Evolutionary conservation across 352 stramenopile species (phyloP), one percentile per base, ranked within the genome.

Genomic region (Paralagenidium karlingii): DNA sequence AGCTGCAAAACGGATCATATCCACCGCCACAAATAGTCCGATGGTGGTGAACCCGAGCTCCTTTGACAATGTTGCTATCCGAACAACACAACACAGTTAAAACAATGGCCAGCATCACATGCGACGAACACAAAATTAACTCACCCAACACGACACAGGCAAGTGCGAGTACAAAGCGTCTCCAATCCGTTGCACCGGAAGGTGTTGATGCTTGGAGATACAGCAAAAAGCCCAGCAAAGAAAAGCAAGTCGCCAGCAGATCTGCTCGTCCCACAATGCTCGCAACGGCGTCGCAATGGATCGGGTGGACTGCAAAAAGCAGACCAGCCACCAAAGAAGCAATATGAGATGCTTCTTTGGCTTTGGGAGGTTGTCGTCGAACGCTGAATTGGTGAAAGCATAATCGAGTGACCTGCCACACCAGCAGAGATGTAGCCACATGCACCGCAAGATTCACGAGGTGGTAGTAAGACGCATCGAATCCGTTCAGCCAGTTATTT

Each of bases 241-340:
- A 69, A 27, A 94, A 62, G 8, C 68, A 39, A 1, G 78, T 82
- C 20, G 68, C 88, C 5, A 96, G 53, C 32, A 97, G 51, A 55
- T 97, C 88, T 0, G 83, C 86, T 21, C 88, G 66, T 3, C 87
- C 85, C 8, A 97, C 88, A 26, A 97, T 67, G 40, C 82, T 90
- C 1, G 82, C 81, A 12, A 97, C 58, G 1, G 85, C 76, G 46
- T 97, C 85, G 27, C 79, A 87, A 43, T 97, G 87, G 20, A 96
- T 65, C 7, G 84, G 80, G 43, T 97, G 85, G 16, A 94, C 78
- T 3, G 80, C 79, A 45, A 96, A 97, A 27, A 96, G n/a, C 25
- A 94, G 33, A 0, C 65, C 81, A 1, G 83, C 61, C 2, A 76
- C 31, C 12, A 56, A 20, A 0, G 44, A 10, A n/a, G n/a, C n/a